These are phyloP conservation scores for Arabis hirsuta DNA, from an alignment of 345 rosid genomes.

Conservation along the genomic window DNA sequence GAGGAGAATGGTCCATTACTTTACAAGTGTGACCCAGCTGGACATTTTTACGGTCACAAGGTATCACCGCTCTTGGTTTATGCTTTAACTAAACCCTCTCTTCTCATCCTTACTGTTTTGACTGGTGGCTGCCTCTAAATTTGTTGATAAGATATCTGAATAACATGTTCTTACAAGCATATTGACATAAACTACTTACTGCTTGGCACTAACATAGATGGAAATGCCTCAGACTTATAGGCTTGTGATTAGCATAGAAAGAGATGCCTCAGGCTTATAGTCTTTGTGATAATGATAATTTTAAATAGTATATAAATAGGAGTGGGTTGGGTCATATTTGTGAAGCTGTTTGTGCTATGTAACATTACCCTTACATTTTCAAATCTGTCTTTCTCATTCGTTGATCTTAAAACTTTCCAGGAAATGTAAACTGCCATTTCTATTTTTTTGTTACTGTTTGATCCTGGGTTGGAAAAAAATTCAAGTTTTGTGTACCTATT, in stretches of 20 bases:
- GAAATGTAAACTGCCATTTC: background rate
- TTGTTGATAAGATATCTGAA: background rate
- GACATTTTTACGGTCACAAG: slow-evolving; percentile 98
- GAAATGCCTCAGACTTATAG: background rate
- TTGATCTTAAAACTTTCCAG: background rate
- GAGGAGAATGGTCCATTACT: slow-evolving; percentile 94
- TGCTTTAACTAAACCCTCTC: slow-evolving; percentile 5
- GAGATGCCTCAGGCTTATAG: background rate
- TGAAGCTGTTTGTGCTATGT: background rate
- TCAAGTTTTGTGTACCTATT: background rate
- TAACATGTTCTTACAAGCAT: background rate
- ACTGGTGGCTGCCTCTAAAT: background rate
- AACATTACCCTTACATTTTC: background rate
- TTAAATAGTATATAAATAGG: background rate
- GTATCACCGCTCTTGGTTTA: slow-evolving; percentile 44
- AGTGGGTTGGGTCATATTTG: background rate
- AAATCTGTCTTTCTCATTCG: background rate
- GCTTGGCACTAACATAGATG: background rate
- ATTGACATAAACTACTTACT: slow-evolving; percentile 13
- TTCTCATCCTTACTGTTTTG: background rate
- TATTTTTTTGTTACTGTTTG: background rate
- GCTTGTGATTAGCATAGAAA: background rate
- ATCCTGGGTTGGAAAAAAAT: background rate
- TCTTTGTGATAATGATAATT: background rate
- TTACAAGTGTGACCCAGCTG: slow-evolving; percentile 99